Conservation (phyloP, 495 filamentous ascomycete species). For the Pseudoneurospora amorphoporcata region DNA sequence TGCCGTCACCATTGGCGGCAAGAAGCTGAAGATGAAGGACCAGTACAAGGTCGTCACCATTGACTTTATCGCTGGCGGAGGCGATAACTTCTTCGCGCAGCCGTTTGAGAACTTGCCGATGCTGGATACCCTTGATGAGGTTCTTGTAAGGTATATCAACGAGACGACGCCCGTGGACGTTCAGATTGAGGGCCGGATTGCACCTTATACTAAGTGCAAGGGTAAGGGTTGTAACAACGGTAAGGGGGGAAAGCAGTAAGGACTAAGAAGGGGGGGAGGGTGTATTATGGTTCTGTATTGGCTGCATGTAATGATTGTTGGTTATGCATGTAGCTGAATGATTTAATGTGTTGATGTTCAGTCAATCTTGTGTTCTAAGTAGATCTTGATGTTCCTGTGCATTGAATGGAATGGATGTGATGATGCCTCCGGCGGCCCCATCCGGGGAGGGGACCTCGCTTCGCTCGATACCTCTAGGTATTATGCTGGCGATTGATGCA, state of each 20-base stretch:
- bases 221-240: neutral
- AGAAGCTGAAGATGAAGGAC: slow-evolving; percentile 22
- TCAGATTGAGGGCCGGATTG: slow-evolving; percentile 39
- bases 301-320: neutral
- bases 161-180: slow-evolving; percentile 35
- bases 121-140: slow-evolving; percentile 43
- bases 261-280: neutral
- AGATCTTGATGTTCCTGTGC: neutral
- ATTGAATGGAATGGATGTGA: neutral
- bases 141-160: slow-evolving; percentile 36
- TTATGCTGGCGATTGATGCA: neutral
- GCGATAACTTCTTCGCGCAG: slow-evolving; percentile 42
- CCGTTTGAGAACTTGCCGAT: slow-evolving; percentile 23
- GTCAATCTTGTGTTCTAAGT: neutral
- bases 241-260: neutral
- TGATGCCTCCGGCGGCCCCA: neutral
- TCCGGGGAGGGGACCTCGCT: neutral
- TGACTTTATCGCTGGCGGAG: slow-evolving; percentile 45
- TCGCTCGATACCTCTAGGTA: too few species aligned
- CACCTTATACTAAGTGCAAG: slow-evolving; percentile 4
- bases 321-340: neutral
- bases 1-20: slow-evolving; percentile 28
- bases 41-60: slow-evolving; percentile 43
- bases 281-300: neutral
- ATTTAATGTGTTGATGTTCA: neutral